Conservation (phyloP, 2,329 filamentous ascomycete genomes). For the Lachnellula suecica region DNA sequence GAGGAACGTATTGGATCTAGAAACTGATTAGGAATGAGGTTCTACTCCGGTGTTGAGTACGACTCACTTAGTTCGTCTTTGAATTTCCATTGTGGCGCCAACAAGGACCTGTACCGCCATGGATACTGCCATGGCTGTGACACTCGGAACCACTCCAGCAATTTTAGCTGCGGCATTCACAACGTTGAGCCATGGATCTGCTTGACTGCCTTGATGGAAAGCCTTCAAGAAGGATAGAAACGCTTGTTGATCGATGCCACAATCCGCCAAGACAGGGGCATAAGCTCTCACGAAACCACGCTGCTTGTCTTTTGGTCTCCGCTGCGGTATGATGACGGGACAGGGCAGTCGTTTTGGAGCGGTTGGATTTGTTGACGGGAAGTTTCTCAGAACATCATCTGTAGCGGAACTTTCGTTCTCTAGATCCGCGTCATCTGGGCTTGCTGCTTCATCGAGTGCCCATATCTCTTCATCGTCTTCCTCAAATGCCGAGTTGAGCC, state of each 20-base stretch:
- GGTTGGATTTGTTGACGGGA: constrained; percentile 17
- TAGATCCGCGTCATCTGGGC: not conserved
- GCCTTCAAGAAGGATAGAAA: constrained; percentile 49
- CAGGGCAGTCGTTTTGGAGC: constrained; percentile 31
- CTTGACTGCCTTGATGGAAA: constrained; percentile 43
- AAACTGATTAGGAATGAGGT: constrained; percentile 6
- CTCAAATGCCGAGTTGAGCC: constrained; percentile 14
- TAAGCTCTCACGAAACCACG: constrained; percentile 55
- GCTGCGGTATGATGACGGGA: constrained; percentile 52
- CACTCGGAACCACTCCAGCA: constrained; percentile 37
- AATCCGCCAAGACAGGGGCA: constrained; percentile 43
- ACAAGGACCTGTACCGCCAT: constrained; percentile 42
- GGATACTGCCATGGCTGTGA: constrained; percentile 40
- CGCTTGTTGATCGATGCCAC: constrained; percentile 45
- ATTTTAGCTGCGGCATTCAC: constrained; percentile 41
- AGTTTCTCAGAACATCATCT: constrained; percentile 18
- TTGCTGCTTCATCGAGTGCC: constrained; percentile 26
- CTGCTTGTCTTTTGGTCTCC: constrained; percentile 45
- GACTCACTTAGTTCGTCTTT: constrained; percentile 21
- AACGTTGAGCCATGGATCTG: constrained; percentile 36
- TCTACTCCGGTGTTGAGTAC: not conserved
- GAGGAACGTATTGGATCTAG: constrained; percentile 48
- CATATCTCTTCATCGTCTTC: constrained; percentile 27
- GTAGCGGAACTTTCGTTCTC: not conserved
- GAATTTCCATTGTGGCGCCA: constrained; percentile 38